phyloP scores from a whole-genome alignment of 192 early-diverging fungal genomes.

The Linnemannia hyalina region DNA sequence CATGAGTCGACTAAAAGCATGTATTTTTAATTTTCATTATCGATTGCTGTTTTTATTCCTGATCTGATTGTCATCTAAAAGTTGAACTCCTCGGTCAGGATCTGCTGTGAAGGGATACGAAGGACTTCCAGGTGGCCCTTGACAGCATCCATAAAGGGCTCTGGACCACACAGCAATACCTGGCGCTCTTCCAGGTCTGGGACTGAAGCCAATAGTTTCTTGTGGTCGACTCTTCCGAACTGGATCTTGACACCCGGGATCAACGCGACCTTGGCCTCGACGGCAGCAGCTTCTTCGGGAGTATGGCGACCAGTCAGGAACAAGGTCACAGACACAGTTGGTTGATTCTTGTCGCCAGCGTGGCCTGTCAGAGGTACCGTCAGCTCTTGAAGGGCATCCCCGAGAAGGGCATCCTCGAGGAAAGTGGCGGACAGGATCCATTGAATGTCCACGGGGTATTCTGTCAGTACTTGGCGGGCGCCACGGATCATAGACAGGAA shows the following conservation, averaged over 20 bases:
- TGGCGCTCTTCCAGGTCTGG: slow-evolving; percentile 26
- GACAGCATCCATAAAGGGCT: slow-evolving; percentile 45
- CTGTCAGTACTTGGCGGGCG: background rate
- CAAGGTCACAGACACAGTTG: background rate
- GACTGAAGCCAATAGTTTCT: background rate
- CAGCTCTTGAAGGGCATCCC: slow-evolving; percentile 20
- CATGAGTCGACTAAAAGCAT: background rate
- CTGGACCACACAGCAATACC: slow-evolving; percentile 38
- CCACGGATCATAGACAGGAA: slow-evolving; percentile 51
- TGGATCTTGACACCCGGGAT: background rate
- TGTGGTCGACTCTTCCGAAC: slow-evolving; percentile 1
- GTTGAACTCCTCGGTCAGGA: slow-evolving; percentile 35
- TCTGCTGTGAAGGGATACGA: background rate
- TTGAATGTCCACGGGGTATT: slow-evolving; percentile 16
- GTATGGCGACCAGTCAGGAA: slow-evolving; percentile 22
- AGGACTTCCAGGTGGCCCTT: slow-evolving; percentile 10
- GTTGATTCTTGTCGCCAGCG: background rate
- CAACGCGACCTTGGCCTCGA: background rate
- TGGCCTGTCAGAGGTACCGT: background rate
- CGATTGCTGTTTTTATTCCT: background rate
- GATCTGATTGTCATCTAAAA: background rate
- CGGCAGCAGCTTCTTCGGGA: background rate
- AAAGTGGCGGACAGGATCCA: slow-evolving; percentile 35
- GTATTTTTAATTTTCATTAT: background rate
- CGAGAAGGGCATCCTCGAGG: slow-evolving; percentile 16